phyloP scores from a whole-genome alignment of 768 basidiomycete species.

The Lactifluus piperatus region DNA sequence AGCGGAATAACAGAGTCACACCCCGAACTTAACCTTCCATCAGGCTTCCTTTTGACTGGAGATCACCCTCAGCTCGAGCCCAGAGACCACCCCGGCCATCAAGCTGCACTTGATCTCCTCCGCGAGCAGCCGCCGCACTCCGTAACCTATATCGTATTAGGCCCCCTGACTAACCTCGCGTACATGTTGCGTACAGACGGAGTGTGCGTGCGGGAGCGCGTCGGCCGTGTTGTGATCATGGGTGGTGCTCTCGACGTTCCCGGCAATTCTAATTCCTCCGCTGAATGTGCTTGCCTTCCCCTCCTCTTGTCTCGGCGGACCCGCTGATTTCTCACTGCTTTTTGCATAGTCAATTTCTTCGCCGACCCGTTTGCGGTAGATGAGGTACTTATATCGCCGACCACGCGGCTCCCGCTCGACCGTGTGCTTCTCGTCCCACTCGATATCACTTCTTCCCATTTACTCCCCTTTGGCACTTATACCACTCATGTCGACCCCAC shows the following conservation, averaged over 20 bases:
- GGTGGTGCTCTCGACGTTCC: conserved; percentile 91
- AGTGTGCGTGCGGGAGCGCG: conserved; percentile 41
- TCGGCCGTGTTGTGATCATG: conserved; percentile 81
- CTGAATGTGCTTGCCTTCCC: conserved; percentile 59
- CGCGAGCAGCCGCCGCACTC: conserved; percentile 39
- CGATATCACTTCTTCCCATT: conserved; percentile 76
- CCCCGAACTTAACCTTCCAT: conserved; percentile 46
- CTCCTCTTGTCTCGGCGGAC: neutral
- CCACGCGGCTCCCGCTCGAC: conserved; percentile 47
- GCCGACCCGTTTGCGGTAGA: conserved; percentile 83
- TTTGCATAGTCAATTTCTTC: conserved; percentile 63
- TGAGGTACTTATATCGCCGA: conserved; percentile 44
- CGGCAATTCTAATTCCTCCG: conserved; percentile 72
- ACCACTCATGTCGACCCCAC: conserved; percentile 47
- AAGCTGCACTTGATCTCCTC: conserved; percentile 50
- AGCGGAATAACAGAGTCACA: conserved; percentile 52
- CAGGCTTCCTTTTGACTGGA: conserved; percentile 14
- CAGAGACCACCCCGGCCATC: conserved; percentile 38
- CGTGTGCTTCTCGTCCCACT: conserved; percentile 66
- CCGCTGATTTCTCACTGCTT: neutral
- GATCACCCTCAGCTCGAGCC: conserved; percentile 40
- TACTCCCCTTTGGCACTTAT: conserved; percentile 65
- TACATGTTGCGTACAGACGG: conserved; percentile 49
- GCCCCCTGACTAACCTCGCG: conserved; percentile 77
- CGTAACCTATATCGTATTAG: conserved; percentile 65